Base-by-base conservation (phyloP, 345 rosid genomes). In the Ceriops decandra region DNA sequence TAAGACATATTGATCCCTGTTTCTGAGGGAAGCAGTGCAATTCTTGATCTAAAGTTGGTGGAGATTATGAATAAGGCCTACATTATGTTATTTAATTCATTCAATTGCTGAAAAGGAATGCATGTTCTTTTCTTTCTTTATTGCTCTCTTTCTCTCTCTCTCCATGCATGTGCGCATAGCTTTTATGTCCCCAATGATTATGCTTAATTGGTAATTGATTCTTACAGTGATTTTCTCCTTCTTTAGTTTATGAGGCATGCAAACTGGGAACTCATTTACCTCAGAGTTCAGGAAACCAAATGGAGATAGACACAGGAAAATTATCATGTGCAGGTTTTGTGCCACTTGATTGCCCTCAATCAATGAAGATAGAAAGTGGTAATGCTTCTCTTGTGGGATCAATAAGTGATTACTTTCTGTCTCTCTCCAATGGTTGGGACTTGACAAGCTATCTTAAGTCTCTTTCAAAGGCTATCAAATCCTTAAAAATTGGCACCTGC, bases 351-450 rank as follows among this genome's bases (percentile, higher is more conserved):
- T 95, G 96, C 76, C 99, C 99, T 73, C 97, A 91, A 58, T 88
- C 99, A 60, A 88, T 95, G 99, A 95, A 91, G 85, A 91, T 91
- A 79, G 97, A 91, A 78, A 90, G 95, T 83, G 88, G 84, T 73
- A 88, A 87, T 72, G 84, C 97, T 66, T 95, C 98, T 70, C 91
- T 91, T 36, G 83, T 95, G 74, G 99, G 98, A 82, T 92, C 97
- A n/a, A 85, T 91, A 73, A 95, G 98, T 32, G 99, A 95, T 77
- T 95, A 90, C 78, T 95, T 95, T 78, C 87, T 95, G 7, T 91
- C 98, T n/a, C 85, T 95, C 64, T 95, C 99, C 71, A 91, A 95
- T 82, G 92, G 99, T 58, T 95, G 99, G 99, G 93, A 95, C 77
- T 68, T 95, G 85, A 85, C 86, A 62, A 90, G 97, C 84, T 95